phyloP scores from a whole-genome alignment of 257 asterid species.

The Fraxinus excelsior region DNA sequence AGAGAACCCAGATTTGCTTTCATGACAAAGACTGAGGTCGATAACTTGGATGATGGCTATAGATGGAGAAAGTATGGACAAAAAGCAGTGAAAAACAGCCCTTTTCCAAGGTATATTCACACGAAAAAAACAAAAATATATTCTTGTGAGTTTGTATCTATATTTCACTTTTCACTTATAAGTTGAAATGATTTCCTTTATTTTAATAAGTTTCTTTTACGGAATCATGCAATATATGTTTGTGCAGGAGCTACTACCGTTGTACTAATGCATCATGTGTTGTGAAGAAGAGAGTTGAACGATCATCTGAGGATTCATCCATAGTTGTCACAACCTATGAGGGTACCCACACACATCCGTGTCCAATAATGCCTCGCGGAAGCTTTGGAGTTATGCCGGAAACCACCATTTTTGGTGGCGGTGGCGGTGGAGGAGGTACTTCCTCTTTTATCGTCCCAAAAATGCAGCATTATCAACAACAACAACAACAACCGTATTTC shows the following conservation, averaged over 20 bases:
- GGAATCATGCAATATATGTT: constrained; percentile 1
- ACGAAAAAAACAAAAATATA: neutral
- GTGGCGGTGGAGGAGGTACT: constrained; percentile 10
- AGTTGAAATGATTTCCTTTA: too few relatives aligned
- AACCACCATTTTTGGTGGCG: constrained; percentile 12
- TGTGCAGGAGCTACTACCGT: constrained; percentile 82
- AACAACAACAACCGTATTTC: constrained; percentile 21
- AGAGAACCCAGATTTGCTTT: constrained; percentile 88
- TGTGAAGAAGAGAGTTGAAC: constrained; percentile 87
- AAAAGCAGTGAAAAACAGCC: constrained; percentile 93
- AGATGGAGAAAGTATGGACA: constrained; percentile 98
- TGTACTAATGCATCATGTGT: constrained; percentile 85
- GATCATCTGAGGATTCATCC: constrained; percentile 76
- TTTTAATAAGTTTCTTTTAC: neutral
- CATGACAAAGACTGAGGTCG: constrained; percentile 89
- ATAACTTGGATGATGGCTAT: constrained; percentile 91
- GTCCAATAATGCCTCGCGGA: constrained; percentile 32
- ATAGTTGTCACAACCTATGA: constrained; percentile 86
- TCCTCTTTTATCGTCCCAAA: constrained; percentile 25
- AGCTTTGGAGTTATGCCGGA: constrained; percentile 27
- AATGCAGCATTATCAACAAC: constrained; percentile 7
- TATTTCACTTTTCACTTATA: too few relatives aligned
- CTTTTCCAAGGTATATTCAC: constrained; percentile 77
- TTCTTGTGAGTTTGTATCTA: too few relatives aligned
- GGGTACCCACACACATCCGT: constrained; percentile 39